Evolutionary conservation across 2,329 filamentous ascomycete genomes (phyloP), one percentile per base, ranked within the genome.

Genomic region (Aspergillus texensis): DNA sequence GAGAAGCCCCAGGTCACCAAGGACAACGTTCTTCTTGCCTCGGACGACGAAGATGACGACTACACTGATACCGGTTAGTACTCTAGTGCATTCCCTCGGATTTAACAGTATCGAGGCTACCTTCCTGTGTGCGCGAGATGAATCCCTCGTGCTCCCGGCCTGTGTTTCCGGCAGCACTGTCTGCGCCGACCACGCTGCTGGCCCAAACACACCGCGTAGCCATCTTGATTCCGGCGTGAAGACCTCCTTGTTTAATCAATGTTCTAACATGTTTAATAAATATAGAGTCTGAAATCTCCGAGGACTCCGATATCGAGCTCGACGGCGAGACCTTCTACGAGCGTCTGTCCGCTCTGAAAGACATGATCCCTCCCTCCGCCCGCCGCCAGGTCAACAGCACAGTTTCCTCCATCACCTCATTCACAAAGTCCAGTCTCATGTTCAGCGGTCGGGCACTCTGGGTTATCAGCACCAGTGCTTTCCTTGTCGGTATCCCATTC

Each of bases 401-500:
- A 66, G 78, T 82, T 71, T 81, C 79, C 50, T 72, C 78, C 67
- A 72, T 82, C 74, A 79, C 77, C 67, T 78, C 77, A 57, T 80
- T 80, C 64, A 77, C 79, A 65, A 78, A 76, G 70, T 79, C 78
- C 72, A 83, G 77, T 74, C 75, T 81, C 73, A 80, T 75, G 65
- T 91, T 96, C 77, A 87, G 90, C 72, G 94, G 94, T 72, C 95
- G 94, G 83, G 88, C 91, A 61, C 84, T 96, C 71, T 99, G 93
- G 93, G 89, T 97, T 61, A 83, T 99, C 63, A 93, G 90, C 80
- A 97, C 94, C 68, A 94, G 91, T 66, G 93, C 92, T 64, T 86
- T 99, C 75, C 84, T 99, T 77, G 82, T 98, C 68, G 94, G 93
- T 72, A 93, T 98, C 58, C 95, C 95, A 61, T 98, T 93, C 85